Evolutionary conservation across 2,329 filamentous ascomycete genomes (phyloP).

Genomic region (Cladobotryum protrusum): DNA sequence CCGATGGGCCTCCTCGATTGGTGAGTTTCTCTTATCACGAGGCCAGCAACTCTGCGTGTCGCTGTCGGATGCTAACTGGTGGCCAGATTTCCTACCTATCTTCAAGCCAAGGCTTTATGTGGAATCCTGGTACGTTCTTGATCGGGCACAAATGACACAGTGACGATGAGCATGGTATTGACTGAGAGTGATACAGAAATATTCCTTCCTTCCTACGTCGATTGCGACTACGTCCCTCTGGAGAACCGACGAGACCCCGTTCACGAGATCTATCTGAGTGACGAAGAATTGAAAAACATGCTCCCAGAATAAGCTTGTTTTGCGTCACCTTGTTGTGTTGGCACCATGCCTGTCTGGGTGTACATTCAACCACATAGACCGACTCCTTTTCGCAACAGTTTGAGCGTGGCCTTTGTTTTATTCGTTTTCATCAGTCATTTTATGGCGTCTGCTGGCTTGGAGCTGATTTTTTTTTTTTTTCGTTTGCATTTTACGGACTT

Average conservation of each 20-base stretch:
- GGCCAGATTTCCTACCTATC: constrained; percentile 71
- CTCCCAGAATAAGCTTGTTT: constrained; percentile 50
- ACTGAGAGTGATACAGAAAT: constrained; percentile 49
- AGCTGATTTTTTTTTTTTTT: background rate
- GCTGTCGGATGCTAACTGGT: background rate
- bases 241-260: constrained; percentile 72
- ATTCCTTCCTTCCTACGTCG: constrained; percentile 72
- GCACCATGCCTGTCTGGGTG: background rate
- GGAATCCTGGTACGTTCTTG: constrained; percentile 61
- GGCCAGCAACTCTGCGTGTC: background rate
- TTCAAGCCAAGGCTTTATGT: constrained; percentile 72
- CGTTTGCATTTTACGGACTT: background rate
- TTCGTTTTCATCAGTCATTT: constrained; percentile 4
- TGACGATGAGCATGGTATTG: too few relatives aligned
- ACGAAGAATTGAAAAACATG: constrained; percentile 67
- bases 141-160: too few relatives aligned
- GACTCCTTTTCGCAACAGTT: constrained; percentile 3
- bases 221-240: constrained; percentile 67
- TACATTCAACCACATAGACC: constrained; percentile 10
- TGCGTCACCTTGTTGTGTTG: constrained; percentile 4
- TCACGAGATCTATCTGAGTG: constrained; percentile 69
- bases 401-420: constrained; percentile 7
- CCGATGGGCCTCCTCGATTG: constrained; percentile 65
- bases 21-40: constrained; percentile 40
- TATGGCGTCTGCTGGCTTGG: constrained; percentile 8